Conservation (phyloP, 768 basidiomycete genomes). For the Leccinum imitatum region DNA sequence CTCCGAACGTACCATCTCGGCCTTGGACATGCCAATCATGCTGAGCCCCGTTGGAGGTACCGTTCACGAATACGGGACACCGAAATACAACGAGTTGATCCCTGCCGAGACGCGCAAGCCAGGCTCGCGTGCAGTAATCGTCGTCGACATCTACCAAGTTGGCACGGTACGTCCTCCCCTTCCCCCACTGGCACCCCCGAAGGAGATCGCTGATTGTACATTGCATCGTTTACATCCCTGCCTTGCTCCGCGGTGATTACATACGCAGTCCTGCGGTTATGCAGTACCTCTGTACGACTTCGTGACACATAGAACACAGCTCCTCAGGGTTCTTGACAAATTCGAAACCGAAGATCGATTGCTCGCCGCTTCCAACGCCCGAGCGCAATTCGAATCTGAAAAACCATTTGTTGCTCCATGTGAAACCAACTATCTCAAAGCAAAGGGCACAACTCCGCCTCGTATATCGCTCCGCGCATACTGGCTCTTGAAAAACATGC, state of each 20-base stretch:
- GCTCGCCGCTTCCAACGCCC: not conserved
- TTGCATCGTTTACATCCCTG: not conserved
- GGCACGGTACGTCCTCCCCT: constrained; percentile 37
- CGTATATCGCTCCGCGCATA: constrained; percentile 48
- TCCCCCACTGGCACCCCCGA: not conserved
- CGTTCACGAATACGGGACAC: constrained; percentile 60
- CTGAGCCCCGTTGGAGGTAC: constrained; percentile 40
- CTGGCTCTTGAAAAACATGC: constrained; percentile 49
- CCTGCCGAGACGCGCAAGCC: constrained; percentile 45
- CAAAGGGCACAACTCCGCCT: constrained; percentile 3
- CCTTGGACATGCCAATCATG: constrained; percentile 5
- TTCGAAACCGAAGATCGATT: constrained; percentile 43
- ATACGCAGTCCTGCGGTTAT: constrained; percentile 60
- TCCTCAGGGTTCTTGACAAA: constrained; percentile 41
- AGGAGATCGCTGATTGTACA: not conserved
- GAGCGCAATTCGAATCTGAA: not conserved
- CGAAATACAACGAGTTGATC: constrained; percentile 57
- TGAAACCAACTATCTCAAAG: constrained; percentile 11
- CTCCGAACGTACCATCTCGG: not conserved
- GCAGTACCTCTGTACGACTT: constrained; percentile 63
- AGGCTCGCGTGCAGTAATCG: constrained; percentile 60
- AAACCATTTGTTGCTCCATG: not conserved
- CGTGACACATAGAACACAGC: constrained; percentile 51
- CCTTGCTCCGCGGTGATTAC: not conserved
- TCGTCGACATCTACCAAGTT: constrained; percentile 59